Percentiles rank a stretch among this genome's conserved stretches.
Conservation (phyloP, 768 basidiomycete species). For the Infundibulicybe gibba region DNA sequence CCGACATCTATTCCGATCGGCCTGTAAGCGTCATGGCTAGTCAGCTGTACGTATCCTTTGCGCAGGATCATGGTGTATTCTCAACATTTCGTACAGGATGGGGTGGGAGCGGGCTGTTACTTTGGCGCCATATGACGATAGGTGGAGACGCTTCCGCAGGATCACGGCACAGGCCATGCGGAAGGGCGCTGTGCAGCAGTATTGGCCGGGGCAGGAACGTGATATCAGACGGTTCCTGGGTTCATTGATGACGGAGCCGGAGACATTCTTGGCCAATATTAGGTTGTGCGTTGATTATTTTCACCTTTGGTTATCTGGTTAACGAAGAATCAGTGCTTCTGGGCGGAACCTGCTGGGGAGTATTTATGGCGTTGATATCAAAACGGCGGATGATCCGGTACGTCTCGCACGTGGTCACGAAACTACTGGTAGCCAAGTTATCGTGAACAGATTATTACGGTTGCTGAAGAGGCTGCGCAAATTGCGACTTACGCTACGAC, state of each 20-base stretch:
- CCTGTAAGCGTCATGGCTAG: slow-evolving; percentile 13
- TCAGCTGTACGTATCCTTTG: slow-evolving; percentile 2
- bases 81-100: slow-evolving; percentile 12
- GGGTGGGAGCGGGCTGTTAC: slow-evolving; percentile 17
- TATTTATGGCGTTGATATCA: slow-evolving; percentile 23
- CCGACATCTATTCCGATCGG: slow-evolving; percentile 23
- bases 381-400: slow-evolving; percentile 15
- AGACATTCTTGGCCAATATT: slow-evolving; percentile 19
- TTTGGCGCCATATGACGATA: slow-evolving; percentile 20
- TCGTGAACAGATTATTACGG: slow-evolving; percentile 15
- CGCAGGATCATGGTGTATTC: too few species aligned
- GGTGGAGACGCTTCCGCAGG: slow-evolving; percentile 22
- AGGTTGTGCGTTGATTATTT: slow-evolving; percentile 17
- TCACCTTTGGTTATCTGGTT: too few species aligned
- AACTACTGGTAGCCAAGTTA: not conserved
- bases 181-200: slow-evolving; percentile 15
- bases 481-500: slow-evolving; percentile 13
- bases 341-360: slow-evolving; percentile 16
- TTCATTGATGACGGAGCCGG: slow-evolving; percentile 14
- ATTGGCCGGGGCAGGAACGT: slow-evolving; percentile 17
- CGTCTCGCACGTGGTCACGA: not conserved
- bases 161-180: slow-evolving; percentile 19
- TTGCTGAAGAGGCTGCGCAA: slow-evolving; percentile 17
- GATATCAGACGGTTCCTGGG: slow-evolving; percentile 16
- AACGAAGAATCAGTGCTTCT: slow-evolving; percentile 8